Conservation (phyloP, 78 protist species). For the Dictyostelium brefeldianum region DNA sequence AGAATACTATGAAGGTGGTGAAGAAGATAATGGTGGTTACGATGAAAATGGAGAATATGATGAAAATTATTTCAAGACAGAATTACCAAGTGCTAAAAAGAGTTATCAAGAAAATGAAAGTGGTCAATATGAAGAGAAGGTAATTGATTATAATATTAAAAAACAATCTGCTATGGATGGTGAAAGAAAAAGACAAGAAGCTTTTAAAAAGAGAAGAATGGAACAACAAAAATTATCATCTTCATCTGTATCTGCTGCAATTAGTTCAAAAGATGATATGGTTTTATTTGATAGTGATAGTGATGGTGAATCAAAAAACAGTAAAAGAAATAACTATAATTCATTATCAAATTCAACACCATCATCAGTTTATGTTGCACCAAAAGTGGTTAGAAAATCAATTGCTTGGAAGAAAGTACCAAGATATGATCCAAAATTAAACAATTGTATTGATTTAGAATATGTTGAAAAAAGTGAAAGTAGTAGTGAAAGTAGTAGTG, state of each 20-base stretch:
- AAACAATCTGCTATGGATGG: constrained; percentile 45
- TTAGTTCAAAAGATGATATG: not conserved
- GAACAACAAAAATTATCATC: constrained; percentile 1
- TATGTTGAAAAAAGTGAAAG: not conserved
- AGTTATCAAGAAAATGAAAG: constrained; percentile 25
- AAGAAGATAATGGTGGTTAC: not conserved
- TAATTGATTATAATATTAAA: constrained; percentile 52
- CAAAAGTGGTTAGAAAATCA: not conserved
- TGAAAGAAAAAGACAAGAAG: constrained; percentile 79
- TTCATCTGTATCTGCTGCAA: not conserved
- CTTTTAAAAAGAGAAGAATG: constrained; percentile 62
- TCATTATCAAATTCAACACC: not conserved
- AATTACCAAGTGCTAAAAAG: not conserved
- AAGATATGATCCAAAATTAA: constrained; percentile 61
- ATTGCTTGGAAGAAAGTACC: constrained; percentile 53
- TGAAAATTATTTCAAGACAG: not conserved
- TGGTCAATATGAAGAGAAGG: constrained; percentile 12
- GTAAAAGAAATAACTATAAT: not conserved
- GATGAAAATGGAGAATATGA: constrained; percentile 9
- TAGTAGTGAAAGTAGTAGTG: not conserved
- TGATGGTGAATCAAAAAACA: constrained; percentile 15
- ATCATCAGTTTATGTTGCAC: not conserved
- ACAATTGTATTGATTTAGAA: constrained; percentile 5
- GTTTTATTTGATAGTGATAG: constrained; percentile 42
- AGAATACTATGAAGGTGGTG: not conserved